Base-by-base conservation (phyloP, 768 basidiomycete species). In the Hydnomerulius pinastri region DNA sequence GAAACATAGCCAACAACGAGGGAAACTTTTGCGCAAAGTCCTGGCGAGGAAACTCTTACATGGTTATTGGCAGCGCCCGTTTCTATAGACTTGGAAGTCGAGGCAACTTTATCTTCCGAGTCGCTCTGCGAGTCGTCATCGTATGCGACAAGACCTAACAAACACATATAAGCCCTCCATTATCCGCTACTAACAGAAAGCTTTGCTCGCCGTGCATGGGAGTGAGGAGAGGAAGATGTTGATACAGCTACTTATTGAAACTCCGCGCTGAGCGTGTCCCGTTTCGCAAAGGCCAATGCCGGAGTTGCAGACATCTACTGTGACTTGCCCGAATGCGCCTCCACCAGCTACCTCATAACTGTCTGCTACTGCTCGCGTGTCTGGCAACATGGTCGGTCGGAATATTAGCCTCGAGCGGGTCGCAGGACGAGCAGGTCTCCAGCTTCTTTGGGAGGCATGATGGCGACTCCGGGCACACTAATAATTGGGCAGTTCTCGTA, bases 401-500 rank as follows among this genome's bases (percentile, higher is more conserved):
- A 20, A 51, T 57, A 43, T 56, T 56, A 27, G 70, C 53, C n/a
- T 52, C 53, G 33, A 46, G 25, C 2, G 18, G 11, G 3, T 35
- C 41, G 17, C 43, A 48, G 21, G 73, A 75, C 49, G 68, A 73
- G 25, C 63, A 68, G 24, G 73, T 77, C 25, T 63, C 67, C 29
- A 68, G 76, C 28, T 82, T 83, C 65, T 80, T 82, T 59, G 65
- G 60, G 6, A 66, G 71, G 44, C 71, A 75, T 69, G 69, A 62
- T 10, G 63, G 61, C 4, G 55, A 54, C 28, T 65, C 67, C 6
- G 65, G 73, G 6, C 93, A 97, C 65, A 97, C 96, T 6, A 99
- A 98, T 65, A 98, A 98, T 67, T 99, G 97, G 97, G 97, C 97
- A 2, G 95, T 99, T 5, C 75, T 98, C 29, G 95, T 98, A 4